These are phyloP conservation scores for Plectranthus barbatus DNA, from an alignment of 257 asterid genomes.

Conservation along the genomic window DNA sequence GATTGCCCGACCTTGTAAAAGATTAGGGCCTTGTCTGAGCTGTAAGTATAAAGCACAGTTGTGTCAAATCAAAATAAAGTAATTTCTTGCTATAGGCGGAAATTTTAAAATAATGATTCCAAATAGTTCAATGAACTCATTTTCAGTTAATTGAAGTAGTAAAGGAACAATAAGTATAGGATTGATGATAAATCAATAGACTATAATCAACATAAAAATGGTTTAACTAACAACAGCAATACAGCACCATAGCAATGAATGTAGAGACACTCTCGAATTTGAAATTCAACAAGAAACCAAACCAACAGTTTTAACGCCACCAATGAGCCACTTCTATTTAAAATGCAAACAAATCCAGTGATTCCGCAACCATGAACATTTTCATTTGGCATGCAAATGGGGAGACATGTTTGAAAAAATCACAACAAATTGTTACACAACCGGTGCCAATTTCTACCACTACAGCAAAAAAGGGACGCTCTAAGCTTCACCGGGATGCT, in stretches of 20 bases:
- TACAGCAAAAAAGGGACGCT: background rate
- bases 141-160: background rate
- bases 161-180: background rate
- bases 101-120: background rate
- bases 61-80: background rate
- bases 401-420: background rate
- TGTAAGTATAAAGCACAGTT: constrained; percentile 25
- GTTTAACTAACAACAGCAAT: background rate
- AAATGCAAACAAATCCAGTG: background rate
- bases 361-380: background rate
- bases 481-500: background rate
- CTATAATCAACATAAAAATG: background rate
- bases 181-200: background rate
- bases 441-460: background rate
- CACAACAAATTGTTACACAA: background rate
- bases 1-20: constrained; percentile 41
- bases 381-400: background rate
- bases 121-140: background rate
- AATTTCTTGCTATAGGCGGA: background rate
- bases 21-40: constrained; percentile 43
- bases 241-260: background rate
- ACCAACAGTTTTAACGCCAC: background rate
- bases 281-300: background rate
- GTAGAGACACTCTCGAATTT: background rate
- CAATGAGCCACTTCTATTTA: background rate